Evolutionary conservation across 352 stramenopile genomes (phyloP).

Genomic region (Phytophthora sp.): DNA sequence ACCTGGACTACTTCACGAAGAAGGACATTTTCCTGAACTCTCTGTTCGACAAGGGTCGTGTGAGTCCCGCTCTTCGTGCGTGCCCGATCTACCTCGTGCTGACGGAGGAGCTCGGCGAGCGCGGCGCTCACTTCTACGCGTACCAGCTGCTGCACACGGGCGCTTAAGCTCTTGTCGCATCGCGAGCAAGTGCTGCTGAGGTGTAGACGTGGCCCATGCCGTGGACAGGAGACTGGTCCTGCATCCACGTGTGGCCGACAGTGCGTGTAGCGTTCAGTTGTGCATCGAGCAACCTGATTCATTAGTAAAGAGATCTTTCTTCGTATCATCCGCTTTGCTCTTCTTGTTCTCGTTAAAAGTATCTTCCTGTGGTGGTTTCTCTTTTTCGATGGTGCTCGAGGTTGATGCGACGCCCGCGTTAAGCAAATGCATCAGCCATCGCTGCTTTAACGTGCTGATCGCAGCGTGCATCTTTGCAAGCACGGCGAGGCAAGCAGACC

Average conservation of each 20-base stretch:
- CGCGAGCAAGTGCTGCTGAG: slow-evolving; percentile 17
- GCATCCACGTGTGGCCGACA: slow-evolving; percentile 6
- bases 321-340: slow-evolving; percentile 14
- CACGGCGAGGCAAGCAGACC: no score
- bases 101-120: slow-evolving; percentile 88
- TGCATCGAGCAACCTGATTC: slow-evolving; percentile 25
- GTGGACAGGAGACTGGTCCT: slow-evolving; percentile 3
- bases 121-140: slow-evolving; percentile 87
- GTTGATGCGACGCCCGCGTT: no score
- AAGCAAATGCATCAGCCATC: no score
- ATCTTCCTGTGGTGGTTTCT: no score
- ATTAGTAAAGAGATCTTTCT: slow-evolving; percentile 25
- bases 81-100: slow-evolving; percentile 91
- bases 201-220: slow-evolving; percentile 23
- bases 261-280: slow-evolving; percentile 22
- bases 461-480: no score
- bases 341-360: no score
- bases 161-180: slow-evolving; percentile 31
- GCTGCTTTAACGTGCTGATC: no score
- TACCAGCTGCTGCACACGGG: slow-evolving; percentile 72
- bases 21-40: slow-evolving; percentile 74
- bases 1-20: slow-evolving; percentile 92
- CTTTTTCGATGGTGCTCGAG: no score
- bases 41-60: slow-evolving; percentile 88
- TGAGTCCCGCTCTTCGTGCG: slow-evolving; percentile 70